Percentiles rank a stretch among this genome's conserved stretches.
phyloP scores from a whole-genome alignment of 2,329 filamentous ascomycete species.

The Polytolypa hystricis region DNA sequence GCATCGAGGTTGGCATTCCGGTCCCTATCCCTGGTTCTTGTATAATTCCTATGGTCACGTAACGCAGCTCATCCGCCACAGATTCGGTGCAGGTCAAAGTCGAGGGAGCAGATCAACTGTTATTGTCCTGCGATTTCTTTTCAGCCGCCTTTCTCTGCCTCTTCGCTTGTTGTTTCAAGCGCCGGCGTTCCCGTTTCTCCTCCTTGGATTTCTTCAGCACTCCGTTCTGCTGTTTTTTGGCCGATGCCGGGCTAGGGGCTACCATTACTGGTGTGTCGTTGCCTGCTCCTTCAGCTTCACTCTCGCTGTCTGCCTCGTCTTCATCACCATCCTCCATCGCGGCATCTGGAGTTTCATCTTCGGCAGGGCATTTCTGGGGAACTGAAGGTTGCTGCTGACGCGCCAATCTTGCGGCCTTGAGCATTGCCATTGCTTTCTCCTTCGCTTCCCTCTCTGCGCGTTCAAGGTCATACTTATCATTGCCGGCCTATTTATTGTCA shows the following conservation, averaged over 20 bases:
- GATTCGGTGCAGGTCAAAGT: no score
- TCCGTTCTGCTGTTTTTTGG: background rate
- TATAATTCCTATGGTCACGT: no score
- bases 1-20: no score
- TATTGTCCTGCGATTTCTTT: conserved; percentile 19
- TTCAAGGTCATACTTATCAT: conserved; percentile 42
- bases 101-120: conserved; percentile 8
- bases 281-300: background rate
- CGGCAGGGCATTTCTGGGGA: conserved; percentile 10
- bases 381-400: conserved; percentile 22
- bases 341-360: background rate
- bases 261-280: background rate
- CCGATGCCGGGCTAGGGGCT: background rate
- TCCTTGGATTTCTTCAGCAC: background rate
- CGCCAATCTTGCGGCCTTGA: conserved; percentile 35
- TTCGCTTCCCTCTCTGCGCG: conserved; percentile 40
- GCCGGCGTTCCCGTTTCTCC: background rate
- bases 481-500: conserved; percentile 27
- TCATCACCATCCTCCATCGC: background rate
- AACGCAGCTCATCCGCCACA: no score
- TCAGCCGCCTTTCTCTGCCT: conserved; percentile 7
- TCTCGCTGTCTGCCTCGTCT: background rate
- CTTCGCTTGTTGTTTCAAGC: background rate
- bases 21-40: no score
- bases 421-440: conserved; percentile 39